Base-by-base conservation (phyloP, 2,329 filamentous ascomycete genomes). In the Orbilia javanica region DNA sequence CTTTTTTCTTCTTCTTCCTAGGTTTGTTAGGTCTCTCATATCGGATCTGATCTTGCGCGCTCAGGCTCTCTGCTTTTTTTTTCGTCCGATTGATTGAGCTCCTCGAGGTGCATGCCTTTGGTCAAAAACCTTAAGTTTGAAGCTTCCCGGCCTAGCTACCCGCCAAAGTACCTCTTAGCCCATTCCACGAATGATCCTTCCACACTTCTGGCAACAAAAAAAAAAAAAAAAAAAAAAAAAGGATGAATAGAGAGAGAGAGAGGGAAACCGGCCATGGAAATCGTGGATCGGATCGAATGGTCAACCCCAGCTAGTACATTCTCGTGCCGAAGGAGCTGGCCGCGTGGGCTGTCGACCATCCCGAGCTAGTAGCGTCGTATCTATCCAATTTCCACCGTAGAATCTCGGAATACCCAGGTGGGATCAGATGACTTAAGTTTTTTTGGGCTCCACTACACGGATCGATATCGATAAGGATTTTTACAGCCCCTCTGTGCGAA, bases 231-330 rank as follows among this genome's bases (percentile, higher is more conserved):
- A n/a, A n/a, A n/a, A n/a, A n/a, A n/a, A n/a, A n/a, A n/a, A n/a
- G n/a, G n/a, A n/a, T n/a, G n/a, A n/a, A n/a, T n/a, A n/a, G n/a
- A n/a, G n/a, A n/a, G n/a, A n/a, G n/a, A n/a, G n/a, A n/a, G n/a
- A n/a, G n/a, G n/a, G n/a, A n/a, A n/a, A n/a, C n/a, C n/a, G n/a
- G 22, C 39, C 22, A 8, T 44, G 36, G 39, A 31, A 44, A 73
- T 67, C 70, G 52, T 66, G 70, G 70, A 73, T 73, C 70, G 70
- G 70, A 64, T 73, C 70, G 60, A 60, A 42, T 53, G 20, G 31
- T 13, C 39, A 62, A 46, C 70, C 34, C 36, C 3, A 60, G 70
- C 42, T 73, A 67, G 70, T 42, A 48, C 25, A 52, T 52, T 11
- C 27, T 53, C 36, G 70, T 68, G 53, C 52, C 29, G 57, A 55